Conservation (phyloP, 2,329 filamentous ascomycete species). For the Neoascochyta sp. region DNA sequence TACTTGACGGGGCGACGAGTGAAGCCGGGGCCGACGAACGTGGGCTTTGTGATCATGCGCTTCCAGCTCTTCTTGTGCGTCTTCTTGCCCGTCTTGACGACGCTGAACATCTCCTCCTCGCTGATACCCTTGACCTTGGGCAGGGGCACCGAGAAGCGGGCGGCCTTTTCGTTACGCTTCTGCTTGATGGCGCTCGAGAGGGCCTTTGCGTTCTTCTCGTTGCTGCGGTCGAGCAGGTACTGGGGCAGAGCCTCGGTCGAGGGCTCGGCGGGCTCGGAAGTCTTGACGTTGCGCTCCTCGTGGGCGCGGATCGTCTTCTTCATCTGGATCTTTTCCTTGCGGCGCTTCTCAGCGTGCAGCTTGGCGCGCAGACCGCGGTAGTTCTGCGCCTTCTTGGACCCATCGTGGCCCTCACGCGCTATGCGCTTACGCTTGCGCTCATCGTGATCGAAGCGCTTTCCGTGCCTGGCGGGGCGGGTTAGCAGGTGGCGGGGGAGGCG, state of each 20-base stretch:
- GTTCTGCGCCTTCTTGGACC: conserved; percentile 87
- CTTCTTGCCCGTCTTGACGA: conserved; percentile 85
- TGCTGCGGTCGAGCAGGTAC: conserved; percentile 85
- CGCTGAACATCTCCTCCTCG: conserved; percentile 95
- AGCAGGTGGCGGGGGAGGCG: conserved; percentile 3
- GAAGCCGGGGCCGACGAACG: conserved; percentile 89
- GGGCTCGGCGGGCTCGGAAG: conserved; percentile 71
- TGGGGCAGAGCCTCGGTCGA: conserved; percentile 78
- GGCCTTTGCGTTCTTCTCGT: conserved; percentile 67
- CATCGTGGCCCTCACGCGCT: conserved; percentile 85
- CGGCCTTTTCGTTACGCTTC: conserved; percentile 83
- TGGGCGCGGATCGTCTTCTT: conserved; percentile 68
- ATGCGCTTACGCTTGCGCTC: conserved; percentile 82
- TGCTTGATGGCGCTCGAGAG: conserved; percentile 88
- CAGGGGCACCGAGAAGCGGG: conserved; percentile 85
- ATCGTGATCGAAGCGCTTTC: conserved; percentile 68
- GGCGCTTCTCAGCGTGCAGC: conserved; percentile 86
- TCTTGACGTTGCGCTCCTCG: conserved; percentile 95
- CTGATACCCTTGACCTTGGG: conserved; percentile 91
- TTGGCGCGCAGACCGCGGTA: conserved; percentile 88
- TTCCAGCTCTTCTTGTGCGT: conserved; percentile 79
- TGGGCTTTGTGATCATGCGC: conserved; percentile 72
- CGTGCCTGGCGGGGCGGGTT: conserved; percentile 22
- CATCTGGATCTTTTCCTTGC: conserved; percentile 73
- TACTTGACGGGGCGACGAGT: conserved; percentile 82